Conservation (phyloP, 106 monocot species). For the Dendrobium catenatum region DNA sequence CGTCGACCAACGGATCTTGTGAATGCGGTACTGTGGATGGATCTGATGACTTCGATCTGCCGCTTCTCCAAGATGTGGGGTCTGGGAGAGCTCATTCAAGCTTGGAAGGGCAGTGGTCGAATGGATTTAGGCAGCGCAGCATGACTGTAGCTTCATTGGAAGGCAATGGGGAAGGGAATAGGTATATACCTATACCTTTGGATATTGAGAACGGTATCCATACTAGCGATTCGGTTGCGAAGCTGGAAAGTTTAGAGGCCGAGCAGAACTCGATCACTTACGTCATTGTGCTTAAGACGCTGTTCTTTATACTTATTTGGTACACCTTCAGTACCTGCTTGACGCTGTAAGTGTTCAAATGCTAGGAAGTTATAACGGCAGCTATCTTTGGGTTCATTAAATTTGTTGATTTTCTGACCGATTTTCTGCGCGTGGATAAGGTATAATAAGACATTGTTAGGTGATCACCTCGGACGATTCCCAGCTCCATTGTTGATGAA, state of each 20-base stretch:
- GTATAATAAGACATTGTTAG: slow-evolving; percentile 89
- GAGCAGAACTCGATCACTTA: slow-evolving; percentile 22
- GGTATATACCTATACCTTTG: slow-evolving; percentile 26
- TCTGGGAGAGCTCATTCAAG: background rate
- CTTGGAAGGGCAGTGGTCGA: slow-evolving; percentile 11
- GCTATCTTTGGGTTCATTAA: background rate
- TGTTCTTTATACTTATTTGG: slow-evolving; percentile 68
- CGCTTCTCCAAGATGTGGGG: slow-evolving; percentile 22
- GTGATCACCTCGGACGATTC: slow-evolving; percentile 70
- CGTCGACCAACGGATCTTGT: slow-evolving; percentile 12
- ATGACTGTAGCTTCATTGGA: slow-evolving; percentile 2
- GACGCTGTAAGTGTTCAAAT: slow-evolving; percentile 67
- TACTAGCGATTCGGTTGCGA: slow-evolving; percentile 13
- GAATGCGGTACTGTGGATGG: slow-evolving; percentile 8
- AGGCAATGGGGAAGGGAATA: slow-evolving; percentile 11
- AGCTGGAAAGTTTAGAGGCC: slow-evolving; percentile 17
- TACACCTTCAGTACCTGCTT: slow-evolving; percentile 86
- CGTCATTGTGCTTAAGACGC: slow-evolving; percentile 46
- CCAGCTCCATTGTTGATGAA: slow-evolving; percentile 96
- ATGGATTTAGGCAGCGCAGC: slow-evolving; percentile 28
- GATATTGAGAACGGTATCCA: slow-evolving; percentile 54
- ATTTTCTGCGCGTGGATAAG: slow-evolving; percentile 20
- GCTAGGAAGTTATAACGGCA: background rate
- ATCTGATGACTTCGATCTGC: slow-evolving; percentile 47
- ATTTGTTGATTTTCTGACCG: background rate